Percentiles rank a stretch among this genome's conserved stretches.
phyloP scores from a whole-genome alignment of 2,329 filamentous ascomycete species.

The Aspergillus neoniger region DNA sequence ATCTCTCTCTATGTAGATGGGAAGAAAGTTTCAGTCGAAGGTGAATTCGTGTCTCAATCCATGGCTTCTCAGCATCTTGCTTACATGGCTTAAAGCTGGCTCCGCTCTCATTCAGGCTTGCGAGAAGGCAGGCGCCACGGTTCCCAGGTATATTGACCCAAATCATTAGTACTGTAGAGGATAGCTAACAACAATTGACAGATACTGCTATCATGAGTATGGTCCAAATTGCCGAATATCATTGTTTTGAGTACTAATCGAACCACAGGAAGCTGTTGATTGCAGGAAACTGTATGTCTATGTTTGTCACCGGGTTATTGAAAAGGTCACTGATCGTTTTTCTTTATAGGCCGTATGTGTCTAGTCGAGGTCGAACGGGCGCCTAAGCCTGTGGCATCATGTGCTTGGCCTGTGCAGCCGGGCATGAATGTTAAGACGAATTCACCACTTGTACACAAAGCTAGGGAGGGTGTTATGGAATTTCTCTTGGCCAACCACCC shows the following conservation, averaged over 20 bases:
- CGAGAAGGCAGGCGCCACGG: conserved; percentile 89
- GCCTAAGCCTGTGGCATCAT: conserved; percentile 96
- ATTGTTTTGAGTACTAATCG: conserved; percentile 25
- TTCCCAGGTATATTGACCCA: conserved; percentile 70
- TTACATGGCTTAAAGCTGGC: conserved; percentile 64
- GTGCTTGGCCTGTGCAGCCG: conserved; percentile 96
- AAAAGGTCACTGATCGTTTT: conserved; percentile 5
- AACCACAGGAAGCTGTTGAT: conserved; percentile 85
- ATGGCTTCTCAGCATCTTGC: conserved; percentile 18
- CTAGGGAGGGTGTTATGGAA: conserved; percentile 98
- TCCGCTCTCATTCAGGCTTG: conserved; percentile 98
- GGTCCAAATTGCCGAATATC: conserved; percentile 6
- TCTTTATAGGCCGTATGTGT: conserved; percentile 75
- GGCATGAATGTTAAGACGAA: conserved; percentile 99
- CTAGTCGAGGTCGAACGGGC: conserved; percentile 95
- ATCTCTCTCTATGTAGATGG: conserved; percentile 65
- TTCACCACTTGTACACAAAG: conserved; percentile 94
- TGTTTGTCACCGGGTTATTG: neutral
- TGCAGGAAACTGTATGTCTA: conserved; percentile 79
- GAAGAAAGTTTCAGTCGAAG: conserved; percentile 97
- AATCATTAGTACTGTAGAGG: neutral
- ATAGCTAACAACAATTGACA: conserved; percentile 45
- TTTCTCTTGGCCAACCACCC: conserved; percentile 96
- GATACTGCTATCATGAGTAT: conserved; percentile 99
- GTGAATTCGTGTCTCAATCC: conserved; percentile 51